Conservation (phyloP, 306 rosid genomes). For the Cucurbita pepo region DNA sequence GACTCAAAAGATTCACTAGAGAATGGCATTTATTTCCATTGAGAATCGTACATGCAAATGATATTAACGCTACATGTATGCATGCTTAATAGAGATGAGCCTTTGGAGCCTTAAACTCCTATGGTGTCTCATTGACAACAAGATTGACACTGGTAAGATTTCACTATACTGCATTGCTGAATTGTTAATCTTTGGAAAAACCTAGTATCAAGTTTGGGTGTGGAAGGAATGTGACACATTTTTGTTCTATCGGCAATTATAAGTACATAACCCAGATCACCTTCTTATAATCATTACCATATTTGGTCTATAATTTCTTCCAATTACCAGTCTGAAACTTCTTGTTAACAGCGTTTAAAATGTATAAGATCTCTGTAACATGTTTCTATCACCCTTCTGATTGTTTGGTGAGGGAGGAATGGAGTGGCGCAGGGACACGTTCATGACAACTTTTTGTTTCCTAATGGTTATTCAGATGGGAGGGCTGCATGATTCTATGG, state of each 20-base stretch:
- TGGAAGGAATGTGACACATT: neutral
- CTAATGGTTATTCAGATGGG: constrained; percentile 42
- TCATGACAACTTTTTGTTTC: neutral
- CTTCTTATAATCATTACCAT: neutral
- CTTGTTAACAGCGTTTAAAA: neutral
- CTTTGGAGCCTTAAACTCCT: neutral
- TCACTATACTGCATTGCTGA: neutral
- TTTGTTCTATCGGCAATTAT: neutral
- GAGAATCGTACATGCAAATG: neutral
- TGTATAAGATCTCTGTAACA: neutral
- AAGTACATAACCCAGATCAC: neutral
- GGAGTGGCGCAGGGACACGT: neutral
- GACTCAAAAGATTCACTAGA: neutral
- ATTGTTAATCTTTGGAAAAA: neutral
- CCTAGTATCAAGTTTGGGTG: neutral
- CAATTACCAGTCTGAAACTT: neutral
- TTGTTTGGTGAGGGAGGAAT: neutral
- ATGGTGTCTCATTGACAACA: neutral
- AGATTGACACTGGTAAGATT: neutral
- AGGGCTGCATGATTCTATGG: constrained; percentile 51
- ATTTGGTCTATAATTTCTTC: neutral
- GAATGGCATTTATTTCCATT: neutral
- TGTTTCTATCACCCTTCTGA: neutral
- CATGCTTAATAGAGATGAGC: neutral
- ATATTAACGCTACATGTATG: neutral